These are phyloP conservation scores for Lagerstroemia speciosa DNA, from an alignment of 345 rosid species.

Conservation along the genomic window DNA sequence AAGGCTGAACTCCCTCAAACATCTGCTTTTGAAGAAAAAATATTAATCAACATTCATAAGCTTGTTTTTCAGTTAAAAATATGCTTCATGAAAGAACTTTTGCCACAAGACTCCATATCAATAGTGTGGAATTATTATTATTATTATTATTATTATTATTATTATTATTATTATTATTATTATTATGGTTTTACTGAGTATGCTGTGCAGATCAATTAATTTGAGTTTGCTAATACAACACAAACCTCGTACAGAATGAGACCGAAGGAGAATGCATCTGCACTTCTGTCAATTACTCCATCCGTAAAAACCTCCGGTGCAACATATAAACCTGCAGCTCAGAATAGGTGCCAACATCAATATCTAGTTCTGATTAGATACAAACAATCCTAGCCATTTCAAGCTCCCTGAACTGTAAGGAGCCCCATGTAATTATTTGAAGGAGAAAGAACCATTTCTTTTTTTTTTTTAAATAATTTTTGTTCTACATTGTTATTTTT, in stretches of 20 bases:
- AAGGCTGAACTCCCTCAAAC: slow-evolving; percentile 72
- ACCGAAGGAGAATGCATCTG: slow-evolving; percentile 79
- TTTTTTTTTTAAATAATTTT: no score
- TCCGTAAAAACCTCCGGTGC: slow-evolving; percentile 81
- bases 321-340: slow-evolving; percentile 44
- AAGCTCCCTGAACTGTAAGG: background rate
- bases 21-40: slow-evolving; percentile 32
- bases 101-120: no score
- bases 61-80: background rate
- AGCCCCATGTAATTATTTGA: no score
- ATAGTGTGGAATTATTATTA: no score
- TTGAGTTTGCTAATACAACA: slow-evolving; percentile 5
- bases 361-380: slow-evolving; percentile 7
- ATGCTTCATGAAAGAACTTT: no score
- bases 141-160: no score
- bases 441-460: no score
- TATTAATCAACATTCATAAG: background rate
- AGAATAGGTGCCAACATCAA: background rate
- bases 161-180: no score
- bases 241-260: slow-evolving; percentile 80
- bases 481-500: no score
- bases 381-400: background rate
- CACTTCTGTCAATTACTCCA: slow-evolving; percentile 57
- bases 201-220: no score
- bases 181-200: no score